Evolutionary conservation across 164 flowering plant species (phyloP), one percentile per base, ranked within the genome.

Genomic region (Tetrastigma voinierianum): DNA sequence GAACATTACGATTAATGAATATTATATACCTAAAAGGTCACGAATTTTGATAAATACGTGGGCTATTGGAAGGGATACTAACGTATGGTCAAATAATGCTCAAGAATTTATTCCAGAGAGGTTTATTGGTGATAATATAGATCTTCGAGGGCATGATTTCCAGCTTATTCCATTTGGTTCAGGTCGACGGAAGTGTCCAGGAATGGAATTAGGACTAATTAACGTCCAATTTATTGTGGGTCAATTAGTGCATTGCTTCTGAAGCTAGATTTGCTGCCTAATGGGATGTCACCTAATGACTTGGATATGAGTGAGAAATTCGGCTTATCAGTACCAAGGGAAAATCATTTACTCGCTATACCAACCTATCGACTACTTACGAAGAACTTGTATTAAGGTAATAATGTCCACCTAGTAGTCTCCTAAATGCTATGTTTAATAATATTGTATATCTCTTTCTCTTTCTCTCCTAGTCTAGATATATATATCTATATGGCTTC

Each of bases 21-120:
- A 64, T 59, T 47, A 40, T 32, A 74, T 74, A 56, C 78, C 81
- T 0, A 65, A 66, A 58, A 65, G 66, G 9, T 71, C 81, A 1
- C 57, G 73, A 1, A 56, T 78, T 57, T 46, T 77, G 2, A 23
- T 71, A 15, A 77, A 77, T 51, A 67, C 59, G 19, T 77, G 79
- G 78, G 61, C 74, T 0, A 74, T 78, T 17, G 76, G 71, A 32
- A 56, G 81, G n/a, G 81, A 74, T 57, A 70, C 77, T 0, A 24
- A 47, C 15, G 59, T 51, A 1, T 77, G 81, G 81, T 24, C 68
- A 1, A 14, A 48, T 14, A 40, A 59, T 13, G 59, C 55, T 16
- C 53, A 58, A 2, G 63, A 71, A 45, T 71, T 71, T 56, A 16
- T 40, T 46, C 74, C 74, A 2, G 74, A 71, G 18, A 71, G 74